A percentile compares a stretch with the other conserved stretches of the same genome.
These are phyloP conservation scores for Ensete ventricosum DNA, from an alignment of 176 grass and related monocot genomes.

Conservation along the genomic window DNA sequence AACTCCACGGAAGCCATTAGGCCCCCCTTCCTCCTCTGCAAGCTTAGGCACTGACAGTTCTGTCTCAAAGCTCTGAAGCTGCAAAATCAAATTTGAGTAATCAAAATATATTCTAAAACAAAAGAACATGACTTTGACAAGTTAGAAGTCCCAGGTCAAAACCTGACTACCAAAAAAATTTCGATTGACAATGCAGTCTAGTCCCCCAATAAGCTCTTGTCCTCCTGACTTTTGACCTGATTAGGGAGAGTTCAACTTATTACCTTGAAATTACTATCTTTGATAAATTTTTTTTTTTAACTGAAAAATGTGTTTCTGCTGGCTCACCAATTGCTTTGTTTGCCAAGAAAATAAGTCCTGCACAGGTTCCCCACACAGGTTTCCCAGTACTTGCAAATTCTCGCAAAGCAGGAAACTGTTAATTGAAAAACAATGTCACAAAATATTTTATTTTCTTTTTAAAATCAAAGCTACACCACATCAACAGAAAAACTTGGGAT, in stretches of 20 bases:
- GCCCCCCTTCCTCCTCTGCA: conserved; percentile 71
- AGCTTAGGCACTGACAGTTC: conserved; percentile 76
- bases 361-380: conserved; percentile 99
- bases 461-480: not conserved
- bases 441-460: not conserved
- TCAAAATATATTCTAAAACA: not conserved
- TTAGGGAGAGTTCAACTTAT: not conserved
- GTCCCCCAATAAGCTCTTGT: conserved; percentile 83
- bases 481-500: not conserved
- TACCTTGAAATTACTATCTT: not conserved
- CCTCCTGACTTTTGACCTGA: conserved; percentile 74
- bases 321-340: conserved; percentile 76
- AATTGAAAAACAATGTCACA: conserved; percentile 15
- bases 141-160: not conserved
- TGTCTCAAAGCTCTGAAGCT: conserved; percentile 92
- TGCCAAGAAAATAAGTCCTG: conserved; percentile 93
- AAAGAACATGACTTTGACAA: not conserved
- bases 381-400: conserved; percentile 77
- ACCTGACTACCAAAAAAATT: conserved; percentile 99
- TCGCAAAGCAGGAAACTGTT: conserved; percentile 85
- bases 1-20: conserved; percentile 53
- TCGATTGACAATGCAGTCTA: conserved; percentile 87
- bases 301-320: not conserved
- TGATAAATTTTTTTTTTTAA: not conserved
- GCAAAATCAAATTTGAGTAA: conserved; percentile 21